Evolutionary conservation across 2,329 filamentous ascomycete genomes (phyloP), one percentile per base, ranked within the genome.

Genomic region (Tolypocladium pustulatum): DNA sequence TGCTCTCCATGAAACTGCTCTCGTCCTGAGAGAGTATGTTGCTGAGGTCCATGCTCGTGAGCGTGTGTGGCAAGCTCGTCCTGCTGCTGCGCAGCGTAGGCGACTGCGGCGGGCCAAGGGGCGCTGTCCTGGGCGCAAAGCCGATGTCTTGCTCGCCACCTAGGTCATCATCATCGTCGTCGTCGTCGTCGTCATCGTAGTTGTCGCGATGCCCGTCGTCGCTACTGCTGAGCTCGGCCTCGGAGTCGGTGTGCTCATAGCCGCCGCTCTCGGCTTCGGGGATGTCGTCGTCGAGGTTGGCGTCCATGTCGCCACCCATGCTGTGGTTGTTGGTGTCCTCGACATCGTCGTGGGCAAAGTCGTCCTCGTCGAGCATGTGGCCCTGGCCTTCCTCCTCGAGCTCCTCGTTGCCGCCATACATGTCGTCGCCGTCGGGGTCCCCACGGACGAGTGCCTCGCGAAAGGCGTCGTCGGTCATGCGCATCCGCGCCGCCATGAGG

Each of bases 201-300:
- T n/a, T 68, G 9, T 67, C 70, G 20, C 67, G 67, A 13, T 76
- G 71, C 7, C 75, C 75, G 30, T 75, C 72, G 55, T 75, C 75
- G 61, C 78, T 81, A 66, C 78, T 82, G 60, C 73, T 79, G 56
- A 85, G 64, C 56, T 86, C 85, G 10, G 79, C 86, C 63, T 90
- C 88, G 2, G 87, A 88, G 72, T 91, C 88, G 10, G 88, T 91
- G 68, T 91, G 88, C 75, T 91, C 88, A 74, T 90, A 91, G 64
- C 83, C 82, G 32, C 78, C 82, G 66, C 75, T 76, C 66, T 84
- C 81, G 12, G 79, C 84, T 60, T 88, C 85, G 25, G 87, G 86
- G 40, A 90, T 82, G 60, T 88, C 86, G 55, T 84, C 86, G 68
- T 91, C 88, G 46, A 90, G 76, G 67, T 91, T 81, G n/a, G 80